Evolutionary conservation across 208 protist species (phyloP).

Genomic region (Naegleria lovaniensis): DNA sequence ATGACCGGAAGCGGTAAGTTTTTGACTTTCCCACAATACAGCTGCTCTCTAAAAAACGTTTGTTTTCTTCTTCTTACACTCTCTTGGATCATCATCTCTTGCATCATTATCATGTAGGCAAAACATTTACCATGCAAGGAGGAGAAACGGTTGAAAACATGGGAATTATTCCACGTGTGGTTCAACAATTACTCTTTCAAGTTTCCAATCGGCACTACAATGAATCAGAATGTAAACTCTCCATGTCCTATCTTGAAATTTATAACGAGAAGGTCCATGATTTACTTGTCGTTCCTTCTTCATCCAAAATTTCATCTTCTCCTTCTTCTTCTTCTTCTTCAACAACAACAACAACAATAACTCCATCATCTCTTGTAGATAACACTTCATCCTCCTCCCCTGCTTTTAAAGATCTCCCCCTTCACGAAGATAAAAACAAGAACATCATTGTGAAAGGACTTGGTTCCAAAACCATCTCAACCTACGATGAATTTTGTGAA

Average conservation of each 20-base stretch:
- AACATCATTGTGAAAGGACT: constrained; percentile 35
- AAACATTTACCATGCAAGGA: constrained; percentile 39
- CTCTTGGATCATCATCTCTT: too few relatives aligned
- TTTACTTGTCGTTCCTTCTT: constrained; percentile 28
- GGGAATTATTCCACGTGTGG: constrained; percentile 35
- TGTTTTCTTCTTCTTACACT: too few relatives aligned
- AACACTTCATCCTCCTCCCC: background rate
- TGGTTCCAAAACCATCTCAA: background rate
- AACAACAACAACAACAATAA: background rate
- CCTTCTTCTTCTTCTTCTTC: background rate
- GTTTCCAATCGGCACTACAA: background rate
- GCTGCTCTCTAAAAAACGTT: too few relatives aligned
- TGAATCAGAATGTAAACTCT: constrained; percentile 28
- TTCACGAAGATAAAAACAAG: constrained; percentile 12
- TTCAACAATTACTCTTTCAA: constrained; percentile 24
- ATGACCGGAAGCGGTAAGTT: constrained; percentile 22
- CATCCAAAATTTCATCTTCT: background rate
- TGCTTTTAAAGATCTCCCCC: constrained; percentile 28
- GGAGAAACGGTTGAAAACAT: background rate
- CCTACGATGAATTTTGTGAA: constrained; percentile 18
- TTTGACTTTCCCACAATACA: too few relatives aligned
- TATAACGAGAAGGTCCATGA: constrained; percentile 48
- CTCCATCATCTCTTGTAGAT: too few relatives aligned
- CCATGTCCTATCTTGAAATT: constrained; percentile 43
- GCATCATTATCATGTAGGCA: too few relatives aligned